A percentile compares a stretch with the other conserved stretches of the same genome.
Conservation (phyloP, 345 rosid species). For the Pistacia vera region DNA sequence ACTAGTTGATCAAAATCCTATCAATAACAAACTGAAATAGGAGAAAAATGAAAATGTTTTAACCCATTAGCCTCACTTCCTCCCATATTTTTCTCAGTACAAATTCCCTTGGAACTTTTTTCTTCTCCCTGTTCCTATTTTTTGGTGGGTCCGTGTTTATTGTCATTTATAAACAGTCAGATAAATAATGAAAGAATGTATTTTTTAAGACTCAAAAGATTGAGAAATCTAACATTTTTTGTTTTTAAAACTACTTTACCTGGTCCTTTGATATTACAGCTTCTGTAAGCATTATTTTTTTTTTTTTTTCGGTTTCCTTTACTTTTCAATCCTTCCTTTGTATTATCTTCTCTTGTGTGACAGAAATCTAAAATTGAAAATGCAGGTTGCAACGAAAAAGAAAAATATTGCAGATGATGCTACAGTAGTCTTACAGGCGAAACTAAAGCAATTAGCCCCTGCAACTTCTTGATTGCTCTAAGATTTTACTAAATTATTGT, state of each 20-base stretch:
- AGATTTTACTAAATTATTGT: background rate
- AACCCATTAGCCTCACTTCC: background rate
- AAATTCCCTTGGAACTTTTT: background rate
- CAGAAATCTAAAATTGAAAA: conserved; percentile 15
- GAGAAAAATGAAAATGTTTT: background rate
- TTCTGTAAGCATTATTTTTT: background rate
- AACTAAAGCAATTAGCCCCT: conserved; percentile 64
- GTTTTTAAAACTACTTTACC: background rate
- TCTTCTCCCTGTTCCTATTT: background rate
- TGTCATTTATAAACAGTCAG: background rate
- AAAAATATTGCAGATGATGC: conserved; percentile 87
- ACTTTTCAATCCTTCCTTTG: background rate
- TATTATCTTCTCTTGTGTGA: background rate
- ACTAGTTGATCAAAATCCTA: background rate
- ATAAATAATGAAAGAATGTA: too few relatives aligned
- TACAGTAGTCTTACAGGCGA: conserved; percentile 65
- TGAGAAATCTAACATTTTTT: background rate
- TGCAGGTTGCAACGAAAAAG: conserved; percentile 92
- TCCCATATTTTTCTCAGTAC: background rate
- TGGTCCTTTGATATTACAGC: background rate
- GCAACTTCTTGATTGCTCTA: conserved; percentile 19
- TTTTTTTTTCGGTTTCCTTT: background rate
- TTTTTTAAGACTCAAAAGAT: background rate
- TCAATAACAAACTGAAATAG: background rate
- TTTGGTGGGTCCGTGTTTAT: background rate